Base-by-base conservation (phyloP, 768 basidiomycete species). In the Russula foetens region DNA sequence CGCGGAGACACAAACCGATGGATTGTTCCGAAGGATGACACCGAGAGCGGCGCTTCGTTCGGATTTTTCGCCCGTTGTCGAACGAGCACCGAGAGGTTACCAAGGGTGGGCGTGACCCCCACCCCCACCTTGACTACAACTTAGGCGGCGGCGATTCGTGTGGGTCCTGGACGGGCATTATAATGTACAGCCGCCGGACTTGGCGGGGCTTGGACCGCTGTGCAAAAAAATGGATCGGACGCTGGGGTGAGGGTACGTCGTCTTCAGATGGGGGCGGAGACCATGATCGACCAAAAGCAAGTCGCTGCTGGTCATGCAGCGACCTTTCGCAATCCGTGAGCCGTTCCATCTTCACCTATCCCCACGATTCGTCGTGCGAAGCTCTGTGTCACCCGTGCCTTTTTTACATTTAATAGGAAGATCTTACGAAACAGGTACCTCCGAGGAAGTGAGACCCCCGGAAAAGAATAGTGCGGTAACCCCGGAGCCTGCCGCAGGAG, bases 401-500 rank as follows among this genome's bases (percentile, higher is more conserved):
- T 46, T 69, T 68, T 28, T 92, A 83, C 68, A 93, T 77, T 62
- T 81, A 76, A 60, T 93, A 95, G 77, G 35, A 90, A 90, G 23
- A 95, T 79, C 67, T 58, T 86, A 86, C 0, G 88, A 82, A 66
- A 92, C 91, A 14, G n/a, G 49, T 33, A 52, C 15, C 31, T 33
- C 31, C 31, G 31, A 33, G 31, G 38, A 14, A 7, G 38, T 38
- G 33, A 45, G 43, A 44, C 33, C 23, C 38, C 33, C 35, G 9
- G 56, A 26, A 33, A 29, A 21, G n/a, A 12, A 6, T 48, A 95
- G 92, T 14, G 91, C 88, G n/a, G 90, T 93, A 48, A 95, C 76
- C 44, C 92, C 79, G 52, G 94, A 23, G 75, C 58, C 92, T 80
- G 67, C 91, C 92, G 74, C 92, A 95, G 1, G 85, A 84, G 1